Base-by-base conservation (phyloP, 306 rosid genomes). In the Herpetospermum pedunculosum region DNA sequence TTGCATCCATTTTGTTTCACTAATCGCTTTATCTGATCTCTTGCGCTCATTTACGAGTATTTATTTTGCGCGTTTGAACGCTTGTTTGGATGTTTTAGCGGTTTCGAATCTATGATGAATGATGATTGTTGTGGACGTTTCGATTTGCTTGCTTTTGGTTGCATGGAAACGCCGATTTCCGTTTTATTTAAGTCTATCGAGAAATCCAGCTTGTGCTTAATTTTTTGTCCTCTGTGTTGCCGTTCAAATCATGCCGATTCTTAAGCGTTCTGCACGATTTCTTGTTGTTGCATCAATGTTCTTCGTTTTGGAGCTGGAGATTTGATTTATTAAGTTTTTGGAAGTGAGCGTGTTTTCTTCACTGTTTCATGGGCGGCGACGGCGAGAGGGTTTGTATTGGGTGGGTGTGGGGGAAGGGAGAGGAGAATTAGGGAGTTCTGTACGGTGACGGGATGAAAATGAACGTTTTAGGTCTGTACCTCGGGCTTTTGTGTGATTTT, bases 51-150 rank as follows among this genome's bases (percentile, higher is more conserved):
- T 23, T 53, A 35, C 41, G 43, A 77, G 49, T 76, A n/a, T 57
- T 67, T 75, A 60, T 30, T 48, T 63, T n/a, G 40, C 35, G 32
- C 23, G 58, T 71, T 68, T 14, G 72, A 78, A 54, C 70, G 37
- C 67, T 62, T 28, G 43, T 70, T 53, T 44, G 59, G 40, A 62
- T 37, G 25, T 11, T 70, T 32, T 46, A 52, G 68, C 48, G 77
- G 77, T 57, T 79, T 74, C 49, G 52, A 73, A 70, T 71, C 77
- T 62, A 11, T 30, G 46, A 6, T 1, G 60, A 8, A 73, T 57
- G 5, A 53, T 60, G 40, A 80, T 46, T 74, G 47, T 70, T 70
- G 18, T 76, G 59, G 78, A 26, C 78, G 26, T 76, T 60, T 62
- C 16, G 21, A 58, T 32, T 32, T 69, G 9, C 32, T 78, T 64